Evolutionary conservation across 257 asterid genomes (phyloP).

Genomic region (Plantago ovata): DNA sequence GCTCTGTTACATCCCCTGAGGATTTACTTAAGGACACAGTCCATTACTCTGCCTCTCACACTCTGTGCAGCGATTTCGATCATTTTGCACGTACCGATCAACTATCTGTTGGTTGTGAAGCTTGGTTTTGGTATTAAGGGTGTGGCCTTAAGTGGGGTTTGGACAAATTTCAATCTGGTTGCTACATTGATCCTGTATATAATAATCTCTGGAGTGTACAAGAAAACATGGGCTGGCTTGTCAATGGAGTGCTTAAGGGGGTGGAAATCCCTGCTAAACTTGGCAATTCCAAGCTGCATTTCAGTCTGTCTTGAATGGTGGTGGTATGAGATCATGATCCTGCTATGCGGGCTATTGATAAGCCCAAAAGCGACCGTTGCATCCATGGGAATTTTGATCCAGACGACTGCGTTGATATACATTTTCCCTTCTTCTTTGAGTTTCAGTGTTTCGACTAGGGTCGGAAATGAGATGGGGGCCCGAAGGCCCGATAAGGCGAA

Average conservation of each 20-base stretch:
- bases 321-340: slow-evolving; percentile 89
- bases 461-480: slow-evolving; percentile 71
- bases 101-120: slow-evolving; percentile 48
- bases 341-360: slow-evolving; percentile 54
- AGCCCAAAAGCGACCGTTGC: slow-evolving; percentile 75
- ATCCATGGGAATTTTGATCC: slow-evolving; percentile 78
- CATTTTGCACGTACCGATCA: slow-evolving; percentile 56
- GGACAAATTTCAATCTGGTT: slow-evolving; percentile 67
- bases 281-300: slow-evolving; percentile 79
- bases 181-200: slow-evolving; percentile 40
- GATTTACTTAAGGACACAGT: slow-evolving; percentile 69
- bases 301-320: slow-evolving; percentile 89
- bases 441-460: slow-evolving; percentile 74
- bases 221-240: slow-evolving; percentile 53
- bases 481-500: slow-evolving; percentile 46
- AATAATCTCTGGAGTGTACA: slow-evolving; percentile 44
- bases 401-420: slow-evolving; percentile 71
- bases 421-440: slow-evolving; percentile 75
- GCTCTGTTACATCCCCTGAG: slow-evolving; percentile 64
- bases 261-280: slow-evolving; percentile 47
- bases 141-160: slow-evolving; percentile 54
- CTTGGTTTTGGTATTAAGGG: slow-evolving; percentile 56
- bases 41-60: slow-evolving; percentile 67
- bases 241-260: slow-evolving; percentile 51
- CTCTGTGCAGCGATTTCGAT: slow-evolving; percentile 55